Evolutionary conservation across 441 rosid species (phyloP), one percentile per base, ranked within the genome.

Genomic region (Viola pubescens): DNA sequence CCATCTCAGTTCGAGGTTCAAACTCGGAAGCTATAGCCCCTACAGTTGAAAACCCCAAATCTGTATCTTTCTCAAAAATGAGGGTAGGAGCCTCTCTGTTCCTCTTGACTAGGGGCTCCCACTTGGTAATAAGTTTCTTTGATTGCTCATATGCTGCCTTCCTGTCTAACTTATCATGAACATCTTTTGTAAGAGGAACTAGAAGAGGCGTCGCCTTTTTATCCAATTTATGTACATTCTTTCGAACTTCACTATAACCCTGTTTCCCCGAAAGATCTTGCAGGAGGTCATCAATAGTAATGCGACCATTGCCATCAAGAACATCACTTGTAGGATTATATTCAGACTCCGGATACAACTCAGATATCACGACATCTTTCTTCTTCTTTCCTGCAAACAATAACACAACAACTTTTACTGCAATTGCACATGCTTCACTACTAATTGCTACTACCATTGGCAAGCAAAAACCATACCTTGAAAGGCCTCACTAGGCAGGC

Each of bases 21-120:
- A 92, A 89, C 54, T 81, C 84, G 63, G 96, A 83, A 63, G 97
- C 97, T 65, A 92, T 92, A 44, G 98, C 91, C 9, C 98, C 98
- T 41, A 89, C 82, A 9, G 97, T 89, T 42, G 98, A 89, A 76
- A 77, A 87, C 26, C 88, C 88, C 61, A 83, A 48, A 68, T 84
- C 78, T 70, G 69, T 77, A 65, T 86, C 87, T 78, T 85, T 77
- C 70, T 85, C 82, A 69, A 89, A 92, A 69, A 65, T 81, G 61
- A 92, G 56, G 53, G 95, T 71, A 52, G 97, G 84, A 47, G 92
- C 91, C 73, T 89, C 97, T 70, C 97, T 84, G 14, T 92, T 89
- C 81, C 79, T 83, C 76, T 88, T 89, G 45, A 92, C 81, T 42
- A 81, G 66, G 56, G 81, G 85, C 59, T 83, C 88, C 97, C 96